Evolutionary conservation across 805 yeast genomes (phyloP), one percentile per base, ranked within the genome.

Genomic region (Cyberlindnera galapagoensis): DNA sequence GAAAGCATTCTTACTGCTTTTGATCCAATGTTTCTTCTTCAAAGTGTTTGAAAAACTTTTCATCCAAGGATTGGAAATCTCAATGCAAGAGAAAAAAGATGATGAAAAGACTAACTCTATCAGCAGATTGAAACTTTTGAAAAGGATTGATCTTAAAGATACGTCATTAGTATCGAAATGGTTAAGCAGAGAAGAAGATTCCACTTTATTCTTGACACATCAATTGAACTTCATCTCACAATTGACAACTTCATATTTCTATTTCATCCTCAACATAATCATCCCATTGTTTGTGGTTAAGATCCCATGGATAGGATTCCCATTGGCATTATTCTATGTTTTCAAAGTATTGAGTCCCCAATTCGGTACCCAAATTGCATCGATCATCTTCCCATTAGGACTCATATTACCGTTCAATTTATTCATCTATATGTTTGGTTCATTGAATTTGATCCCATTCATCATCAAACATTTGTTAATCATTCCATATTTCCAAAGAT

Each of bases 401-500:
- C 11, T 40, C 2, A 10, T 26, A 2, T 4, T 43, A 6, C 42
- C 47, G 3, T 9, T 40, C 13, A 9, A 18, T 6, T 4, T 13
- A 13, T 12, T 24, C 15, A 38, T 43, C 7, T 17, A 30, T 15
- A 7, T 30, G 1, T 26, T 30, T 10, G 33, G 45, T 3, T 22
- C 27, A 3, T 38, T 33, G 26, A 26, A 35, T 9, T 24, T 38
- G 3, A 29, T 36, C 16, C 29, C 33, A 7, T 26, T 43, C 8
- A 36, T 38, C 3, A 19, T 43, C n/a, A 32, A 26, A 18, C 24
- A 36, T 3, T 14, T 43, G 6, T 26, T 47, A 22, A 33, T 24
- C 7, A 19, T 33, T 15, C 26, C 45, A 14, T 47, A 47, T 22
- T 43, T 47, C 32, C 42, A 42, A 23, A 34, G 42, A 11, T 9